Percentiles rank a stretch among this genome's conserved stretches.
Evolutionary conservation across 139 green algal genomes (phyloP).

Genomic region (Edaphochlamys debaryana): DNA sequence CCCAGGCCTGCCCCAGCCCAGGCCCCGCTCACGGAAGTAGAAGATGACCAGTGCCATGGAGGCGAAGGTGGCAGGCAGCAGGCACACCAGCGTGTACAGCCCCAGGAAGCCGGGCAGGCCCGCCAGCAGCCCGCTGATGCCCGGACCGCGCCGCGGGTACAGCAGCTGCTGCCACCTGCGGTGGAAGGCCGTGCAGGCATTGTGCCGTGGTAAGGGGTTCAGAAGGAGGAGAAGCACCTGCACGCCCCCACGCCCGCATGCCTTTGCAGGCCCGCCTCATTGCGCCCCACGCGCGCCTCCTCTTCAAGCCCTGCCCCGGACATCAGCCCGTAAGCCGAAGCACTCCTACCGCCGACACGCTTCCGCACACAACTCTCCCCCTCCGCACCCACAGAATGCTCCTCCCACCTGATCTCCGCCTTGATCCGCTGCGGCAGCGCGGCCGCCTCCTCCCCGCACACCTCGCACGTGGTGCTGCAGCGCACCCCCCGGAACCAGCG

Average conservation of each 20-base stretch:
- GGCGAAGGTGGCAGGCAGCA: slow-evolving; percentile 17
- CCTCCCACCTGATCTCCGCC: slow-evolving; percentile 10
- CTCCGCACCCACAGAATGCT: neutral
- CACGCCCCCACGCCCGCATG: neutral
- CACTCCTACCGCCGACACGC: no score
- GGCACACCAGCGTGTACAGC: slow-evolving; percentile 34
- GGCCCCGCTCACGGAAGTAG: slow-evolving; percentile 25
- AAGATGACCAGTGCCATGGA: slow-evolving; percentile 18
- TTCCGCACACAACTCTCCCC: no score
- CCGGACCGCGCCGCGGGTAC: neutral
- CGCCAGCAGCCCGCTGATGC: neutral
- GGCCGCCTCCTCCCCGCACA: slow-evolving; percentile 18
- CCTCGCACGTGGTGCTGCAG: slow-evolving; percentile 25
- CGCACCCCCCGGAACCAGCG: slow-evolving; percentile 40
- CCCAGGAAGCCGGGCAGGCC: slow-evolving; percentile 37
- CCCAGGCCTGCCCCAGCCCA: no score
- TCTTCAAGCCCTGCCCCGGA: no score
- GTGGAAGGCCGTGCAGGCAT: neutral
- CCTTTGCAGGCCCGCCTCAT: no score
- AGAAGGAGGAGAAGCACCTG: neutral
- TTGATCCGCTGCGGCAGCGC: slow-evolving; percentile 20
- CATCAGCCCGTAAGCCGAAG: no score
- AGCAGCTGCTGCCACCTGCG: slow-evolving; percentile 39
- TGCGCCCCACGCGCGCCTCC: no score
- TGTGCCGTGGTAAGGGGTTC: no score